Conservation (phyloP, 371 early-diverging fungal species). For the Dichotomocladium elegans region DNA sequence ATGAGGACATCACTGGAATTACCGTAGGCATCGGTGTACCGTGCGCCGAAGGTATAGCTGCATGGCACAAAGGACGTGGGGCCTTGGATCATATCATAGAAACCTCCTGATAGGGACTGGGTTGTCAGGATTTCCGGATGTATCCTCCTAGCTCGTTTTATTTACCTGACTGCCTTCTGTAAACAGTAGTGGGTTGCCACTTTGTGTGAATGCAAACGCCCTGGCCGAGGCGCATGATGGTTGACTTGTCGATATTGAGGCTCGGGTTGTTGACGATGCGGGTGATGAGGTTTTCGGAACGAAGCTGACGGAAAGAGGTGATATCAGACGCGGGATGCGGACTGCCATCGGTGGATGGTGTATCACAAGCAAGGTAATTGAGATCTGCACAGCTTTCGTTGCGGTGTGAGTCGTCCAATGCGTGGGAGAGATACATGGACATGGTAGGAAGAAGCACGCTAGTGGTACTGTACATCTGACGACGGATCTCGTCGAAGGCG, state of each 20-base stretch:
- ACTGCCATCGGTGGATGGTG: too few relatives aligned
- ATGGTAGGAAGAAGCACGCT: slow-evolving; percentile 9
- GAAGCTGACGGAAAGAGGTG: slow-evolving; percentile 20
- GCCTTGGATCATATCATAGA: background rate
- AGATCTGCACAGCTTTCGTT: too few relatives aligned
- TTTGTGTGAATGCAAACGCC: slow-evolving; percentile 42
- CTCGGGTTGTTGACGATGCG: slow-evolving; percentile 28
- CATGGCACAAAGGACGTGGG: slow-evolving; percentile 32
- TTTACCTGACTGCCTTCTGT: too few relatives aligned
- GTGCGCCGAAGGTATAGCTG: slow-evolving; percentile 44
- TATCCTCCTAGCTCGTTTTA: too few relatives aligned
- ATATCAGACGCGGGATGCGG: slow-evolving; percentile 3
- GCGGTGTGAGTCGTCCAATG: too few relatives aligned
- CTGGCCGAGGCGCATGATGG: slow-evolving; percentile 30
- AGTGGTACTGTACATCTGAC: slow-evolving; percentile 28
- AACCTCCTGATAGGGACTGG: background rate
- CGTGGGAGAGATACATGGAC: too few relatives aligned
- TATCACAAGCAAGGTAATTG: too few relatives aligned
- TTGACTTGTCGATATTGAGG: slow-evolving; percentile 13
- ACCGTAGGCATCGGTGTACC: slow-evolving; percentile 36
- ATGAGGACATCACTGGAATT: slow-evolving; percentile 30
- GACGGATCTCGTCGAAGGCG: slow-evolving; percentile 14
- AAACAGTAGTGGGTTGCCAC: slow-evolving; percentile 13
- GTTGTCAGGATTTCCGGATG: background rate
- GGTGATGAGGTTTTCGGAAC: slow-evolving; percentile 32